Evolutionary conservation across 805 yeast genomes (phyloP), one percentile per base, ranked within the genome.

Genomic region (Saccharomycopsis lassenensis): DNA sequence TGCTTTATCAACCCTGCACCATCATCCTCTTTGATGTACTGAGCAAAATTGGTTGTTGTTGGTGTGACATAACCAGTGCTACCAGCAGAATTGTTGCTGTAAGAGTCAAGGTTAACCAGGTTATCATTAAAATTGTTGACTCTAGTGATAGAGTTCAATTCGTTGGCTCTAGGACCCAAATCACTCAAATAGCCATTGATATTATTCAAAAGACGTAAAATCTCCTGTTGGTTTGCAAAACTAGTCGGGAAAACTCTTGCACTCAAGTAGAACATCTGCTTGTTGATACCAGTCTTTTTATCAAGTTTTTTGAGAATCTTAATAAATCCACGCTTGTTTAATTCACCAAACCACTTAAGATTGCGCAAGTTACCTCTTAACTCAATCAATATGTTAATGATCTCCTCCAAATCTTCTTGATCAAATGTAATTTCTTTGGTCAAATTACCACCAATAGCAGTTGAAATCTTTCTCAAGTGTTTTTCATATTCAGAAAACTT

Each of bases 271-370:
- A 64, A 54, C 18, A 61, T 59, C 48, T 76, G 80, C 33, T 69
- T 68, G 36, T 57, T 54, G 0, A 81, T 71, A 5, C 81, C 80
- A 19, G 71, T 62, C 54, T 85, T 85, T 61, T 89, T 89, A 56
- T 89, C 96, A 48, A 87, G 65, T 51, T 87, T 87, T 60, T 87
- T 87, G 51, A 89, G 63, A 45, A 89, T 89, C 60, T 87, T 87
- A 36, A 76, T 70, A 48, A 86, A 82, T 0, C 95, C 97, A 43
- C 93, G 74, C 52, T 80, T 83, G 62, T 87, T 87, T 49, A 87
- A 71, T 52, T 89, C 96, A 17, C 93, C 93, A 55, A 72, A 87
- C 95, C 96, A 89, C 55, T 83, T 86, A 52, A 87, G 63, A 56
- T 86, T 86, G 39, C 95, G 67, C 43, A 81, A 72, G 41, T 74